Conservation (phyloP, 2,329 filamentous ascomycete species). For the Leptographium wingfieldii region DNA sequence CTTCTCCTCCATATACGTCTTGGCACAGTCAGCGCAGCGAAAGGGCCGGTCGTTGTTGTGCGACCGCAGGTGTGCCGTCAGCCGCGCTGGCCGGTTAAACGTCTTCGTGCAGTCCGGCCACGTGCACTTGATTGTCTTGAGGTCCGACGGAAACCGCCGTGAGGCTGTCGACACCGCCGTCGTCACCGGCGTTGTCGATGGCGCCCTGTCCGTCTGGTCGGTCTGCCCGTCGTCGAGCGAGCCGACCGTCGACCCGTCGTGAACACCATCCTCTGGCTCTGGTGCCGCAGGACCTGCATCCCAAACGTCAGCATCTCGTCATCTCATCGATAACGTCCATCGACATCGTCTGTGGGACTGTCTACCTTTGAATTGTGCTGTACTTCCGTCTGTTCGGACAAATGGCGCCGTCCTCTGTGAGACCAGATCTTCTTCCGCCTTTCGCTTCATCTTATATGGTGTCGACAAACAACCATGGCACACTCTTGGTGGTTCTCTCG, state of each 20-base stretch:
- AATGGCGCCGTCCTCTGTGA: background rate
- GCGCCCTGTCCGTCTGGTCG: background rate
- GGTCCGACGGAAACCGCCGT: slow-evolving; percentile 47
- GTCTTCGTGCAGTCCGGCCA: slow-evolving; percentile 64
- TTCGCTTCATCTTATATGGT: slow-evolving; percentile 8
- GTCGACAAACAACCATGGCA: background rate
- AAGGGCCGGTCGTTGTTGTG: slow-evolving; percentile 80
- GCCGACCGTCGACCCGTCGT: background rate
- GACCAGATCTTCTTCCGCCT: slow-evolving; percentile 8
- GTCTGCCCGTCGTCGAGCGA: background rate
- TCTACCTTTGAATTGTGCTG: background rate
- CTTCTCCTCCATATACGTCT: slow-evolving; percentile 75
- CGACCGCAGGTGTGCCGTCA: slow-evolving; percentile 68
- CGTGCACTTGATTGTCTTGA: slow-evolving; percentile 67
- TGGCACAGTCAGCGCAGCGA: slow-evolving; percentile 62
- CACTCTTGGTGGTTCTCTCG: background rate
- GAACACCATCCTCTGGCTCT: background rate
- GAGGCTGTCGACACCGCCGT: slow-evolving; percentile 7
- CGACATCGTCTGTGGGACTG: too few relatives aligned
- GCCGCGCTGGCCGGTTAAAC: slow-evolving; percentile 75
- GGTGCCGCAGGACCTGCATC: too few relatives aligned
- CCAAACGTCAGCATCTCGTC: background rate
- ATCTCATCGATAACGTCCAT: too few relatives aligned
- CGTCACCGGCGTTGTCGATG: slow-evolving; percentile 8
- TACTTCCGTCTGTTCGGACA: background rate